Conservation (phyloP, 78 protist genomes). For the Paulinella micropora region DNA sequence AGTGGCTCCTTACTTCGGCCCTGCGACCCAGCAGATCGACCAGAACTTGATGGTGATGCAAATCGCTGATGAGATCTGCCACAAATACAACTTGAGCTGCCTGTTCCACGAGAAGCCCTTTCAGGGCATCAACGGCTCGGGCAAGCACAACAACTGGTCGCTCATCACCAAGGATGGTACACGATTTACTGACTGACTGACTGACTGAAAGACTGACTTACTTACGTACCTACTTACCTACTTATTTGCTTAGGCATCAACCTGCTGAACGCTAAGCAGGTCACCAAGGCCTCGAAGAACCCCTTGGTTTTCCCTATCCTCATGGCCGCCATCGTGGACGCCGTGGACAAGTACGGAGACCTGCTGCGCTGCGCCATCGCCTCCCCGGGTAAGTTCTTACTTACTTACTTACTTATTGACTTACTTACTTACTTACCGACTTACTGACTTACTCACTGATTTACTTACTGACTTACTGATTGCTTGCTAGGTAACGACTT, state of each 20-base stretch:
- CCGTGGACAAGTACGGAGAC: constrained; percentile 47
- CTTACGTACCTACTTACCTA: too few relatives aligned
- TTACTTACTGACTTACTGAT: too few relatives aligned
- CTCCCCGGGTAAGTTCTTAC: too few relatives aligned
- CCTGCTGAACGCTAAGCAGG: constrained; percentile 29
- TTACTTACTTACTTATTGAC: too few relatives aligned
- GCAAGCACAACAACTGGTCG: constrained; percentile 84
- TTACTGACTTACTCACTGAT: too few relatives aligned
- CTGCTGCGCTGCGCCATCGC: constrained; percentile 33
- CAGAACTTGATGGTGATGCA: constrained; percentile 75
- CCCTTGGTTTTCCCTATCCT: constrained; percentile 17
- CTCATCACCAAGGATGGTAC: constrained; percentile 40
- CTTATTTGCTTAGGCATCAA: too few relatives aligned
- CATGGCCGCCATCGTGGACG: constrained; percentile 13
- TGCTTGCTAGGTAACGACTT: constrained; percentile 67
- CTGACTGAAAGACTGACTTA: too few relatives aligned
- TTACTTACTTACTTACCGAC: too few relatives aligned
- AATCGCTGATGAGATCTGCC: constrained; percentile 15
- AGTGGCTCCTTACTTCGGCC: constrained; percentile 65
- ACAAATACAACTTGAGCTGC: too few relatives aligned
- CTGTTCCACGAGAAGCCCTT: constrained; percentile 86
- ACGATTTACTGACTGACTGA: too few relatives aligned
- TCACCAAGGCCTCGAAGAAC: constrained; percentile 21
- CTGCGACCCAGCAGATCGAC: constrained; percentile 48
- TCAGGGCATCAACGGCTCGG: constrained; percentile 70